Percentiles rank a stretch among this genome's conserved stretches.
Conservation (phyloP, 2,329 filamentous ascomycete genomes). For the Tolypocladium guangdongense region DNA sequence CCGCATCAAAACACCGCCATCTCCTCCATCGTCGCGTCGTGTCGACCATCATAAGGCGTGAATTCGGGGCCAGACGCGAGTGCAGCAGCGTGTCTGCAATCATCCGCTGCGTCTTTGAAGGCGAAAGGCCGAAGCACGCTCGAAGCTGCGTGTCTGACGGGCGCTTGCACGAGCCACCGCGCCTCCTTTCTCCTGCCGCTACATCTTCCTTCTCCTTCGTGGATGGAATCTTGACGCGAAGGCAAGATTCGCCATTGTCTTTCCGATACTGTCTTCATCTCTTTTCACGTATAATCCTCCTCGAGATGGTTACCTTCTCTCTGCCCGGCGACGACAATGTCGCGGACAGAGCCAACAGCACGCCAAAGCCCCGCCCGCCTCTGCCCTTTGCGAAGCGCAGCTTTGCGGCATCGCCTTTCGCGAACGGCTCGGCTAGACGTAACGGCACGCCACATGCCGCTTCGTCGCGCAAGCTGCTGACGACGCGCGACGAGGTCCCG, state of each 20-base stretch:
- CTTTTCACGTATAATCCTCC: neutral
- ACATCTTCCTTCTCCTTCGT: neutral
- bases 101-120: neutral
- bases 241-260: neutral
- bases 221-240: neutral
- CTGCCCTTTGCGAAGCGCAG: conserved; percentile 33
- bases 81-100: conserved; percentile 2
- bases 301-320: conserved; percentile 27
- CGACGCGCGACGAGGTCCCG: conserved; percentile 22
- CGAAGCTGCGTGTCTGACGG: neutral
- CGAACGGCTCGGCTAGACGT: conserved; percentile 16
- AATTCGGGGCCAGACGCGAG: conserved; percentile 2
- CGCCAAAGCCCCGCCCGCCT: conserved; percentile 27
- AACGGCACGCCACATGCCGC: conserved; percentile 27
- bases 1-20: neutral
- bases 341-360: conserved; percentile 19
- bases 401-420: conserved; percentile 26
- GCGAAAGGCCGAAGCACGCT: neutral
- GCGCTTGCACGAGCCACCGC: neutral
- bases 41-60: conserved; percentile 1
- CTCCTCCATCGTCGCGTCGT: neutral
- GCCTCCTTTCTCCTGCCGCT: neutral
- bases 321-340: conserved; percentile 24
- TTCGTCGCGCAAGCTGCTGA: conserved; percentile 24
- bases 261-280: neutral